Evolutionary conservation across 2,329 filamentous ascomycete species (phyloP).

Genomic region (Furcasterigmium furcatum): DNA sequence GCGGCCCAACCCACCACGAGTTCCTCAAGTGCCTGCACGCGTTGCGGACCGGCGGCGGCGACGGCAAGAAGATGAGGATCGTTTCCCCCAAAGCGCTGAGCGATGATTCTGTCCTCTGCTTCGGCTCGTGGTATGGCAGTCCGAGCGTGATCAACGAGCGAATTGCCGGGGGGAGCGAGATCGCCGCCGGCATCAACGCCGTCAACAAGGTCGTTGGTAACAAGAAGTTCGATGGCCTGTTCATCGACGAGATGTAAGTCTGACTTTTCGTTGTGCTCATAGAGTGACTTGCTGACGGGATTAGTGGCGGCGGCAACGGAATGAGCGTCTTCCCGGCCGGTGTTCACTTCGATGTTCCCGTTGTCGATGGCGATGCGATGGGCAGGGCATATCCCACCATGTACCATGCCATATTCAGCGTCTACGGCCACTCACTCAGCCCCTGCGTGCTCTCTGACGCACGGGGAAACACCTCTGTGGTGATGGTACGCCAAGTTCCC

Average conservation of each 20-base stretch:
- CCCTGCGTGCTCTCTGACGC: constrained; percentile 34
- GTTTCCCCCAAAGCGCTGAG: constrained; percentile 30
- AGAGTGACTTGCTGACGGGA: not conserved
- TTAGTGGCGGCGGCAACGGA: constrained; percentile 33
- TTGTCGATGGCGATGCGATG: constrained; percentile 34
- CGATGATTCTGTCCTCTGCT: constrained; percentile 34
- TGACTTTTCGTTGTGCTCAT: not conserved
- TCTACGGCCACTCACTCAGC: constrained; percentile 30
- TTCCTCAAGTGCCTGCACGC: too few species aligned
- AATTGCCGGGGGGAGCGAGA: constrained; percentile 29
- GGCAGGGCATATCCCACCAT: constrained; percentile 33
- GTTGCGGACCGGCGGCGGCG: constrained; percentile 11
- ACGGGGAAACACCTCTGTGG: constrained; percentile 27
- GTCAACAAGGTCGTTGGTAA: constrained; percentile 26
- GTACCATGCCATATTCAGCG: constrained; percentile 30
- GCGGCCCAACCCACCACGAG: constrained; percentile 27
- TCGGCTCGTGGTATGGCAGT: constrained; percentile 42
- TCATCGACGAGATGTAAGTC: constrained; percentile 33
- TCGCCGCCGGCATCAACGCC: constrained; percentile 30
- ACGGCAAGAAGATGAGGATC: constrained; percentile 32
- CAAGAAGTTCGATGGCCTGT: constrained; percentile 25
- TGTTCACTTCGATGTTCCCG: constrained; percentile 29
- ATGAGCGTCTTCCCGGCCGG: constrained; percentile 27
- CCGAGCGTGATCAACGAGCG: constrained; percentile 36
- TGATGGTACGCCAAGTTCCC: constrained; percentile 19